Evolutionary conservation across 2,329 filamentous ascomycete species (phyloP).

Genomic region (Dothistroma septosporum): DNA sequence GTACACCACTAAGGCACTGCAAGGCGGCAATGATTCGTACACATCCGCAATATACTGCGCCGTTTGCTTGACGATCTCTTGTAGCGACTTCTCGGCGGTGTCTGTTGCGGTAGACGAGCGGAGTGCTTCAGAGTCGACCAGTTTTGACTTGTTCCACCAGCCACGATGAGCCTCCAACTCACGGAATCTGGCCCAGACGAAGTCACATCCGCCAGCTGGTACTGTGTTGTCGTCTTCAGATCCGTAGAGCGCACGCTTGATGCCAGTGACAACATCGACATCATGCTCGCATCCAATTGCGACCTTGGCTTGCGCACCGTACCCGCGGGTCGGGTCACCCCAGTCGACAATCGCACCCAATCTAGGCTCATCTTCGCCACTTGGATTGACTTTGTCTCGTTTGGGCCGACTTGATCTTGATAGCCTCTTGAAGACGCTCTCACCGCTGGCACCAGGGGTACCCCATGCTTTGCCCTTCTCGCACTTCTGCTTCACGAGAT

Average conservation of each 20-base stretch:
- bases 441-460: constrained; percentile 69
- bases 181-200: constrained; percentile 59
- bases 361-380: constrained; percentile 46
- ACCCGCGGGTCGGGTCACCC: constrained; percentile 68
- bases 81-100: constrained; percentile 33
- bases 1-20: constrained; percentile 60
- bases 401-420: constrained; percentile 42
- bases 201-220: constrained; percentile 54
- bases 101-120: constrained; percentile 21
- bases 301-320: constrained; percentile 54
- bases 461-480: constrained; percentile 88
- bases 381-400: constrained; percentile 37
- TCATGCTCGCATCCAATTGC: constrained; percentile 56
- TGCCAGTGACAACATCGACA: constrained; percentile 53
- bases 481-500: constrained; percentile 92
- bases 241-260: constrained; percentile 51
- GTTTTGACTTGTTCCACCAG: constrained; percentile 55
- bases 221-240: constrained; percentile 40
- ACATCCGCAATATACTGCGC: constrained; percentile 50
- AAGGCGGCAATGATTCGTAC: constrained; percentile 54
- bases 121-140: constrained; percentile 37
- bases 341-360: constrained; percentile 80
- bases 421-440: constrained; percentile 86
- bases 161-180: constrained; percentile 58
- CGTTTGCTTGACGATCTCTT: constrained; percentile 47